phyloP scores from a whole-genome alignment of 306 rosid species.

The Alnus glutinosa region DNA sequence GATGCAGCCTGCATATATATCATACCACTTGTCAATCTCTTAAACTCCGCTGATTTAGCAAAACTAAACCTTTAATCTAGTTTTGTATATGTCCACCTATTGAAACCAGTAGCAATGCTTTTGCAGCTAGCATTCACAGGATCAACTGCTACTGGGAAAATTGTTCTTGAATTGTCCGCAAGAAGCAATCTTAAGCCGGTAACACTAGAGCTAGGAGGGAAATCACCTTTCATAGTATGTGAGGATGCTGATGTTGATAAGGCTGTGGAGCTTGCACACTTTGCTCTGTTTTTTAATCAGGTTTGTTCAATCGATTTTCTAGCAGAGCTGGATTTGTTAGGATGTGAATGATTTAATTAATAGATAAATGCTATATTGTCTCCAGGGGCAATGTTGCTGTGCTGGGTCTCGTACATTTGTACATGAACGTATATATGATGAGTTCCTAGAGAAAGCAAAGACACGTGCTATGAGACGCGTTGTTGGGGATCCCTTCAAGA shows the following conservation, averaged over 20 bases:
- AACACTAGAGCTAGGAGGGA: constrained; percentile 95
- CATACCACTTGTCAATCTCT: not conserved
- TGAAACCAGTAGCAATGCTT: not conserved
- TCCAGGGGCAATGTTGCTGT: constrained; percentile 95
- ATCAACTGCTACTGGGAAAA: constrained; percentile 75
- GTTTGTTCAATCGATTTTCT: constrained; percentile 35
- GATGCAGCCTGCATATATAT: not conserved
- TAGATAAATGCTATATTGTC: not conserved
- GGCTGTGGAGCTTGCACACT: constrained; percentile 92
- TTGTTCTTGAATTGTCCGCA: constrained; percentile 74
- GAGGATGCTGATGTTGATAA: constrained; percentile 81
- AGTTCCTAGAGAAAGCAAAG: constrained; percentile 86
- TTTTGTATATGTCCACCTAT: not conserved
- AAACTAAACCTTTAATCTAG: constrained; percentile 10
- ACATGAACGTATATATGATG: constrained; percentile 82
- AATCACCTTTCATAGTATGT: constrained; percentile 86
- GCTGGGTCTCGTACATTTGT: constrained; percentile 96
- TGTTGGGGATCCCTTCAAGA: constrained; percentile 95
- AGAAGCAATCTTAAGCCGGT: constrained; percentile 88
- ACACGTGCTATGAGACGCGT: constrained; percentile 70
- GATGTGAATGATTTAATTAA: not conserved
- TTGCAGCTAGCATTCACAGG: constrained; percentile 91
- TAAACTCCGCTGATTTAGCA: not conserved
- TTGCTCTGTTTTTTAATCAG: constrained; percentile 91
- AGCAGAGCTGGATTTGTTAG: not conserved